phyloP scores from a whole-genome alignment of 352 stramenopile genomes.

The Halophytophthora batemanensis region DNA sequence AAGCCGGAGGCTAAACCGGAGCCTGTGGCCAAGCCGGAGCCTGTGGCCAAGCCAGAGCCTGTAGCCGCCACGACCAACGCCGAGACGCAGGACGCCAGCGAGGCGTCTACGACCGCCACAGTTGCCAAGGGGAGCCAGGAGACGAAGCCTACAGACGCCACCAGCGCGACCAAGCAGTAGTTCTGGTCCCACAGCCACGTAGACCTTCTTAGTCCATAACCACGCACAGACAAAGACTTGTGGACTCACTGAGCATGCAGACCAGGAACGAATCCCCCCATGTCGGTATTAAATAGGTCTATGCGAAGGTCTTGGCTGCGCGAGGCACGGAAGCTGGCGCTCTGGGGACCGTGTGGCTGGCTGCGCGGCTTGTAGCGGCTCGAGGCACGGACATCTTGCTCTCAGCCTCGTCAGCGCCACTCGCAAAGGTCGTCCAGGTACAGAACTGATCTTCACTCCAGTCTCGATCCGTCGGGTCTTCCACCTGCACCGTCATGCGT shows the following conservation, averaged over 20 bases:
- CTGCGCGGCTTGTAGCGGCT: constrained; percentile 41
- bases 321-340: constrained; percentile 14
- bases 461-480: constrained; percentile 47
- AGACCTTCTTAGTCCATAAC: too few species aligned
- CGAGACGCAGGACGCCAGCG: constrained; percentile 1
- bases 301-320: constrained; percentile 24
- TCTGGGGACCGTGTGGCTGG: neutral
- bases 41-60: constrained; percentile 9
- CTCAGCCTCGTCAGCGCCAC: constrained; percentile 27
- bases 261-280: too few species aligned
- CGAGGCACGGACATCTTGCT: constrained; percentile 76
- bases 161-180: too few species aligned
- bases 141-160: too few species aligned
- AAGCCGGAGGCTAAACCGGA: constrained; percentile 15
- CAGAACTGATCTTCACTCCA: constrained; percentile 69
- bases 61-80: constrained; percentile 7
- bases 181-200: too few species aligned
- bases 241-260: too few species aligned
- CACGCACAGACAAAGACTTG: too few species aligned
- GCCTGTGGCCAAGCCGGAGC: constrained; percentile 14
- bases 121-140: too few species aligned
- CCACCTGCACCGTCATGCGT: constrained; percentile 69
- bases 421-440: constrained; percentile 46
- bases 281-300: constrained; percentile 5
- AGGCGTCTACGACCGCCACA: too few species aligned